These are phyloP conservation scores for Coemansia sp. DNA, from an alignment of 192 early-diverging fungal genomes.

Conservation along the genomic window DNA sequence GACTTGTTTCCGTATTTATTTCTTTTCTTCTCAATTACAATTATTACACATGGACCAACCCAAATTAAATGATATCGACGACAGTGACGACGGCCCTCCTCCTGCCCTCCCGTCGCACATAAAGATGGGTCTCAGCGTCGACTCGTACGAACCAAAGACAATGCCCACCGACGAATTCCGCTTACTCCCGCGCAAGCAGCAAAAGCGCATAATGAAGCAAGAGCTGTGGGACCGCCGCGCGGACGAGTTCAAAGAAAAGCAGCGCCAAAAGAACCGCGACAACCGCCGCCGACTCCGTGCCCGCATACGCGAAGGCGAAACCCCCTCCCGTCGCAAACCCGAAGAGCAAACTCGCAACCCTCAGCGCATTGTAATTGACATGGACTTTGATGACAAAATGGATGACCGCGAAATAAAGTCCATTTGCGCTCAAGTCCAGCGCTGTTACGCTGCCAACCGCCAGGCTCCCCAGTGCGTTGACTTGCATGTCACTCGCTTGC, in stretches of 20 bases:
- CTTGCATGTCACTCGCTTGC: constrained; percentile 60
- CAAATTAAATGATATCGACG: no score
- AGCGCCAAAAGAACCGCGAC: constrained; percentile 48
- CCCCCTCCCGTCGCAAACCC: constrained; percentile 42
- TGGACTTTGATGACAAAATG: constrained; percentile 78
- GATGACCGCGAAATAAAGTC: constrained; percentile 67
- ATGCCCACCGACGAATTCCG: constrained; percentile 41
- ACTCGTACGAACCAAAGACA: constrained; percentile 22
- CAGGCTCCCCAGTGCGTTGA: constrained; percentile 50
- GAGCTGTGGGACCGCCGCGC: constrained; percentile 53
- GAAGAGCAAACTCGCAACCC: constrained; percentile 50
- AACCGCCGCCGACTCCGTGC: constrained; percentile 48
- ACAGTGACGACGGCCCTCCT: not conserved
- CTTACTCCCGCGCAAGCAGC: constrained; percentile 64
- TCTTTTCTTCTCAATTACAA: no score
- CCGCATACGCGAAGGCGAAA: constrained; percentile 36
- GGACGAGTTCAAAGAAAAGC: constrained; percentile 47
- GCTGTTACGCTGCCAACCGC: constrained; percentile 72
- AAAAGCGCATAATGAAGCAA: constrained; percentile 65
- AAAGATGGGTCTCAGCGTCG: constrained; percentile 14
- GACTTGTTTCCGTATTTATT: no score
- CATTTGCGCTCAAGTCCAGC: constrained; percentile 65
- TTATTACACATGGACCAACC: no score
- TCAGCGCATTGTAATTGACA: constrained; percentile 70
- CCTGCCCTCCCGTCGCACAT: not conserved